Percentiles rank a stretch among this genome's conserved stretches.
Conservation (phyloP, 1,139 yeast genomes). For the Geotrichum aggregatum region DNA sequence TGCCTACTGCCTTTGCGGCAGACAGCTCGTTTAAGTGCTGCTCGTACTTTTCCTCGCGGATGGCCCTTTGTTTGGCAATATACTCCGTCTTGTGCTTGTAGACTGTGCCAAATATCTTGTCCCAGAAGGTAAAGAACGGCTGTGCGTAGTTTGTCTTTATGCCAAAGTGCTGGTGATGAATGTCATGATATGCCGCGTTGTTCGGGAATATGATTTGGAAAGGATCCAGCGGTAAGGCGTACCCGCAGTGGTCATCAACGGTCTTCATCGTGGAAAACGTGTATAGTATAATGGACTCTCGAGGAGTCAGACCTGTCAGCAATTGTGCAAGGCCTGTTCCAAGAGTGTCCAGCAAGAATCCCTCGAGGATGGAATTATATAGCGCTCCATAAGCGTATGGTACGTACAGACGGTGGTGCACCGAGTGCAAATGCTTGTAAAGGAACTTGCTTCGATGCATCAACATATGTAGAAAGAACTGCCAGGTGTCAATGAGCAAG, state of each 20-base stretch:
- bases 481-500: conserved; percentile 87
- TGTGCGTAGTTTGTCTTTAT: conserved; percentile 92
- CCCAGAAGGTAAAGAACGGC: conserved; percentile 96
- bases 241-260: conserved; percentile 97
- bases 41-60: conserved; percentile 31
- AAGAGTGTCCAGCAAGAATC: conserved; percentile 81
- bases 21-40: conserved; percentile 7
- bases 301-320: conserved; percentile 58
- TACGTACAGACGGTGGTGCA: conserved; percentile 89
- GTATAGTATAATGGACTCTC: conserved; percentile 70
- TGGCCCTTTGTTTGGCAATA: conserved; percentile 34
- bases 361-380: conserved; percentile 91
- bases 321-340: conserved; percentile 86
- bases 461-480: conserved; percentile 76
- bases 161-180: conserved; percentile 95
- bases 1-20: not conserved
- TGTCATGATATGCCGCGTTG: conserved; percentile 92
- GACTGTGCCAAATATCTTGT: conserved; percentile 62
- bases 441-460: conserved; percentile 81
- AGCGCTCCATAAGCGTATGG: conserved; percentile 97
- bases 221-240: conserved; percentile 82
- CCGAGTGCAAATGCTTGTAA: conserved; percentile 80
- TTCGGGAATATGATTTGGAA: conserved; percentile 89
- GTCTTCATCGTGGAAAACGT: conserved; percentile 92
- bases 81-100: conserved; percentile 49